Base-by-base conservation (phyloP, 1,284 basidiomycete species). In the Melampsora larici-populina region DNA sequence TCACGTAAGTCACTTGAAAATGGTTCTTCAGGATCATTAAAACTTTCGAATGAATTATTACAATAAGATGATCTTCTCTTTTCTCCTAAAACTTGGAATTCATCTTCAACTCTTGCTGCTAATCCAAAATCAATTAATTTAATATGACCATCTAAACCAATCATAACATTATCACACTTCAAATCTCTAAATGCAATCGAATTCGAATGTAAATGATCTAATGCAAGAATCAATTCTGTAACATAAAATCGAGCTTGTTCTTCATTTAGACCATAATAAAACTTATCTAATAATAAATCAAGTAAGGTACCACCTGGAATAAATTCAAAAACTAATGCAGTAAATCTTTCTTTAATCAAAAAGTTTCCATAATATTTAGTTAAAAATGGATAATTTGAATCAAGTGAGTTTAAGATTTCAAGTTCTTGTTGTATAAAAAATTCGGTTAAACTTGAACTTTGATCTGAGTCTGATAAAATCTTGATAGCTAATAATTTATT, bases 251-350 rank as follows among this genome's bases (percentile, higher is more conserved):
- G 48, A 0, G 82, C 82, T 31, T 81, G 78, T 55, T 79, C 80
- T 78, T 83, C 82, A 46, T 46, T 15, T 46, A 46, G 15, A 46
- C 43, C 43, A 80, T 80, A 79, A 83, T 82, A 1, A 82, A 81
- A 13, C 82, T 83, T 40, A 83, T 82, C 4, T 80, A 70, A 69
- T 82, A 82, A 0, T 51, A 83, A 82, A 77, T 79, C 79, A 70
- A 83, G 85, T 48, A 85, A 81, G 79, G 85, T 85, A 29, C 85
- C 85, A n/a, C 85, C 85, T 21, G 81, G 82, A 79, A 85, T 85
- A 82, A 85, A 85, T 79, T 85, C 85, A 26, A 84, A 84, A 26
- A 85, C 83, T 79, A 46, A 85, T 84, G 80, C 84, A 85, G 60
- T 84, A 79, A 79, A 84, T 82, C 43, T 81, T 80, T 58, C 82